Base-by-base conservation (phyloP, 2,329 filamentous ascomycete genomes). In the Thermochaetoides dissita region DNA sequence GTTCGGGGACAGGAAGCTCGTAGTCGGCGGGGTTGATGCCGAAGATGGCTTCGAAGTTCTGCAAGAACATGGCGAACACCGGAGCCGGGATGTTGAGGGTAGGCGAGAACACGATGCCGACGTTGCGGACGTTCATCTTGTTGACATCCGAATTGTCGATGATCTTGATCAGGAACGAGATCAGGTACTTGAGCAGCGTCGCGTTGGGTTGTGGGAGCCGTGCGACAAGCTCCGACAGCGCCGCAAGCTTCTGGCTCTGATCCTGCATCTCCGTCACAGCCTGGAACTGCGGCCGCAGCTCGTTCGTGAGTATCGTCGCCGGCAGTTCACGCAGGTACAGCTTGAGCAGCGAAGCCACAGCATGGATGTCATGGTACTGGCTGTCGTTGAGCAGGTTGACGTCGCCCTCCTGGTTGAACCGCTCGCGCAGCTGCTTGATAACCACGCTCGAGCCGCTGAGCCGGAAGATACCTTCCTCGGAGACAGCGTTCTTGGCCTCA, bases 101-200 rank as follows among this genome's bases (percentile, higher is more conserved):
- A 0, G 91, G 91, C 10, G 91, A 94, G 61, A 98, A 98, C 43
- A 98, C 89, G 53, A 98, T 96, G 49, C 91, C 89, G 42, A 98
- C 85, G 56, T 98, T 98, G 51, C 89, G 80, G 41, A 95, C 84
- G 8, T 84, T 95, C 91, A 98, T 98, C 69, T 95, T 96, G 67
- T 98, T 98, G 48, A 82, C 69, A 53, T 84, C 80, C 6, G 86
- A 71, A 53, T 95, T 87, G 61, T 91, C 87, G 56, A 95, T 86
- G 53, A 98, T 89, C 55, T 83, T 81, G 57, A 94, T 85, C 53
- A 98, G 64, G 63, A 94, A 95, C 3, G 83, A 77, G 38, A 89
- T 84, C 42, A 98, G 67, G 49, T 93, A 87, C 54, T 82, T 80
- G 34, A 98, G 69, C 36, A 98, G 67, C 3, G 84, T 79, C 37